Base-by-base conservation (phyloP, 1,284 basidiomycete genomes). In the Ustilago trichophora region DNA sequence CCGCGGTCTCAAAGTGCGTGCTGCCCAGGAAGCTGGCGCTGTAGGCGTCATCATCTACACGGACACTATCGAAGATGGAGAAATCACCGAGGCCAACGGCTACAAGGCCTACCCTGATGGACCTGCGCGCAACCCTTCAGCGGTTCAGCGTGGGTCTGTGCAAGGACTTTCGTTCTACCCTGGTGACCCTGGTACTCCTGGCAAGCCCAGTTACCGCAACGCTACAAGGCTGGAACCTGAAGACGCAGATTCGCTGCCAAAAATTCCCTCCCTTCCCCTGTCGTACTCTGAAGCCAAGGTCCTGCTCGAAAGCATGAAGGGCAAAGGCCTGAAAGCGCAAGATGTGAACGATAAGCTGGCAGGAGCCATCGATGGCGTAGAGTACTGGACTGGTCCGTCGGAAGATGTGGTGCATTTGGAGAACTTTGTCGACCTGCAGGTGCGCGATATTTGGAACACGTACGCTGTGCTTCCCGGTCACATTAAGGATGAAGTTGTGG, bases 391-490 rank as follows among this genome's bases (percentile, higher is more conserved):
- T 0, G 86, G 86, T 7, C 78, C 78, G 1, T 72, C 65, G 15
- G 60, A 65, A 19, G 73, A 77, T 25, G 34, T 67, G 12, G 67
- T 65, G 12, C 66, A 68, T 26, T 50, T 77, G 7, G 50, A 59
- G 26, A 78, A 74, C 40, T 62, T 66, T 45, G 68, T 69, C 49
- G 67, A 72, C 18, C 47, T 72, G 15, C 34, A 70, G 37, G 63
- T 69, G 13, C 69, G 72, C 33, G 72, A 76, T 38, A 76, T 78
- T 38, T 80, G 89, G 90, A 93, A 97, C 83, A 87, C 89, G 0
- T 92, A 95, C 87, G 91, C 88, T 4, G 86, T 89, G 32, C 91
- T 98, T 60, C 94, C 93, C 7, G 94, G 95, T 0, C 87, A 90
- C 69, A 88, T 96, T 69, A 86, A 87, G n/a, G 64, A 77, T 65